A percentile compares a stretch with the other conserved stretches of the same genome.
Evolutionary conservation across 257 asterid species (phyloP).

Genomic region (Ehretia macrophylla): DNA sequence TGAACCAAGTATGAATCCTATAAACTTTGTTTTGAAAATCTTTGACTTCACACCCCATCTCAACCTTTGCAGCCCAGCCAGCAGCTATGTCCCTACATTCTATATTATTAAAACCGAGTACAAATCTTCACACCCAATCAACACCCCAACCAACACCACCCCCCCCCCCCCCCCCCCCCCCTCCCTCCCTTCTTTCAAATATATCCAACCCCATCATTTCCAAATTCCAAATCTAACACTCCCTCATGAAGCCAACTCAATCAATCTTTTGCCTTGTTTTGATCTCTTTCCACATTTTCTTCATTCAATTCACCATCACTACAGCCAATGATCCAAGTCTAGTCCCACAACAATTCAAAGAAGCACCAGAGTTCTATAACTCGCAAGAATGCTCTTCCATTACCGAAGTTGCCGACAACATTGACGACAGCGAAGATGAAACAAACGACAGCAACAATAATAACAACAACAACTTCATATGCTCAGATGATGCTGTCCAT

Average conservation of each 20-base stretch:
- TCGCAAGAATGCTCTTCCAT: conserved; percentile 53
- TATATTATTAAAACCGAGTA: conserved; percentile 16
- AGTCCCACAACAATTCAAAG: conserved; percentile 51
- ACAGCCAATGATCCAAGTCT: conserved; percentile 11
- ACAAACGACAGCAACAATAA: background rate
- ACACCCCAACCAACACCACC: conserved; percentile 6
- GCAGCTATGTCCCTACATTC: conserved; percentile 3
- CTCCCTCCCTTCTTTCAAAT: background rate
- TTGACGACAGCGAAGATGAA: background rate
- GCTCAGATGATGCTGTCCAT: conserved; percentile 58
- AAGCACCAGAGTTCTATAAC: conserved; percentile 89
- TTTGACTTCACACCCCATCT: conserved; percentile 11
- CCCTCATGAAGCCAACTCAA: conserved; percentile 29
- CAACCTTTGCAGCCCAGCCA: conserved; percentile 1
- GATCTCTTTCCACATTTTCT: conserved; percentile 22
- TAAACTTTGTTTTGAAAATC: conserved; percentile 9
- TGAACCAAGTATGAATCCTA: conserved; percentile 11
- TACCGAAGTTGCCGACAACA: background rate
- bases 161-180: background rate
- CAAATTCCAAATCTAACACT: conserved; percentile 11
- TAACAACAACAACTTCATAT: conserved; percentile 13
- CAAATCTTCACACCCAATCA: conserved; percentile 34
- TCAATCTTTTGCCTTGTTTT: conserved; percentile 13
- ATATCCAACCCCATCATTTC: conserved; percentile 9
- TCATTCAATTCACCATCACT: conserved; percentile 7